These are phyloP conservation scores for Encephalitozoon cuniculi DNA, from an alignment of 371 early-diverging fungal species.

Conservation along the genomic window DNA sequence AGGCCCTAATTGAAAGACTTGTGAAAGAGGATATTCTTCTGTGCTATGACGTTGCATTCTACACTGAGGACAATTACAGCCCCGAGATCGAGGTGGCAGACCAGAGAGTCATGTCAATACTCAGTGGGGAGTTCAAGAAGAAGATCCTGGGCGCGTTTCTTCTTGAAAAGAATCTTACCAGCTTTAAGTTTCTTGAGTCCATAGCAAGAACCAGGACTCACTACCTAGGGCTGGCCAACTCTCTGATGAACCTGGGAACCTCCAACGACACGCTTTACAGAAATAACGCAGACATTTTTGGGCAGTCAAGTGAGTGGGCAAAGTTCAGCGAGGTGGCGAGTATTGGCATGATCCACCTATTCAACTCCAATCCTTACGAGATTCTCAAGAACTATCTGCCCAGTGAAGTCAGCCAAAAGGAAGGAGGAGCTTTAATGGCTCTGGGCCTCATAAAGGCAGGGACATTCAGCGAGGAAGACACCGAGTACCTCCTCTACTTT, in stretches of 20 bases:
- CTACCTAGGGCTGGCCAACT: conserved; percentile 80
- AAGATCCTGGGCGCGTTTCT: conserved; percentile 23
- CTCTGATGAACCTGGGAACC: conserved; percentile 91
- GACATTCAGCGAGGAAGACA: conserved; percentile 68
- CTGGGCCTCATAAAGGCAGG: conserved; percentile 90
- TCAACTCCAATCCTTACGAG: conserved; percentile 37
- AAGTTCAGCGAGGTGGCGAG: conserved; percentile 93
- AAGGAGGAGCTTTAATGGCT: conserved; percentile 92
- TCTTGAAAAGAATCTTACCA: conserved; percentile 25
- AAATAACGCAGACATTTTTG: conserved; percentile 88
- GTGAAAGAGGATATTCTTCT: not conserved
- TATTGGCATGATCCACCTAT: conserved; percentile 92
- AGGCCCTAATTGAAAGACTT: not conserved
- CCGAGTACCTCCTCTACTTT: conserved; percentile 70
- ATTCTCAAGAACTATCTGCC: conserved; percentile 64
- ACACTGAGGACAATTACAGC: conserved; percentile 23
- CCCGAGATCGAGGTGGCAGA: not conserved
- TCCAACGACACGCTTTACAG: conserved; percentile 92
- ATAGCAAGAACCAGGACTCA: conserved; percentile 21
- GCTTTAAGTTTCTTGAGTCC: conserved; percentile 38
- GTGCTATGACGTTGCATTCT: conserved; percentile 21
- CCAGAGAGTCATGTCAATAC: conserved; percentile 6
- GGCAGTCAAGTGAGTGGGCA: conserved; percentile 90
- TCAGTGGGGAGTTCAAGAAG: conserved; percentile 26
- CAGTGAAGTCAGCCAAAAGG: conserved; percentile 65